Percentiles rank a stretch among this genome's conserved stretches.
These are phyloP conservation scores for Salix dunnii DNA, from an alignment of 345 rosid genomes.

Conservation along the genomic window DNA sequence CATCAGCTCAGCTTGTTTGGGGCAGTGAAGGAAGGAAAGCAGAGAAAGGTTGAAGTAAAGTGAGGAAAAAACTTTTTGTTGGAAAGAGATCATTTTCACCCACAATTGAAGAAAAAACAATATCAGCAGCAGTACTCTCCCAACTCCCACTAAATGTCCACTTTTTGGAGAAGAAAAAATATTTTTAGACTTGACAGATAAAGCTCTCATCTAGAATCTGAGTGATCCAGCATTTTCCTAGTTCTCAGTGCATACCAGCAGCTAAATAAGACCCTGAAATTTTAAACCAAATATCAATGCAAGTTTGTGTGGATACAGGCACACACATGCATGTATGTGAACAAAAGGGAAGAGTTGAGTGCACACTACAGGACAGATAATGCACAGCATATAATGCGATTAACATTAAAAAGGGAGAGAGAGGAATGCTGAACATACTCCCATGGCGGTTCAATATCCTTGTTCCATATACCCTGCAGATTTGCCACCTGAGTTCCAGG, in stretches of 20 bases:
- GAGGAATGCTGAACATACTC: constrained; percentile 53
- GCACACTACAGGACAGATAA: background rate
- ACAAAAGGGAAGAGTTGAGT: background rate
- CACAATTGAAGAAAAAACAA: no score
- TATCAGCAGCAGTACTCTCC: background rate
- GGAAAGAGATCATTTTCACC: no score
- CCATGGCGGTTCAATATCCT: constrained; percentile 72
- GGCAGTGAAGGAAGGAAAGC: no score
- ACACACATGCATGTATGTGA: background rate
- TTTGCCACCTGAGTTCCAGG: constrained; percentile 94
- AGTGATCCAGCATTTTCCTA: background rate
- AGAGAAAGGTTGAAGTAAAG: no score
- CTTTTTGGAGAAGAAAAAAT: background rate
- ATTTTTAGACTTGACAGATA: background rate
- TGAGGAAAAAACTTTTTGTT: no score
- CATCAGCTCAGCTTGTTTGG: no score
- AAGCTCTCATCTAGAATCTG: background rate
- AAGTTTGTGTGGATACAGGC: background rate
- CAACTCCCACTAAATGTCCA: background rate
- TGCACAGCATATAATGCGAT: background rate
- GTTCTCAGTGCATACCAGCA: background rate
- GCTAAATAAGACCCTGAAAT: background rate
- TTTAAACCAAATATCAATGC: background rate
- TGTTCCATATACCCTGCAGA: constrained; percentile 94
- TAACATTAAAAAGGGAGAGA: constrained; percentile 6